A percentile compares a stretch with the other conserved stretches of the same genome.
Evolutionary conservation across 2,329 filamentous ascomycete species (phyloP).

Genomic region (Tolypocladium album): DNA sequence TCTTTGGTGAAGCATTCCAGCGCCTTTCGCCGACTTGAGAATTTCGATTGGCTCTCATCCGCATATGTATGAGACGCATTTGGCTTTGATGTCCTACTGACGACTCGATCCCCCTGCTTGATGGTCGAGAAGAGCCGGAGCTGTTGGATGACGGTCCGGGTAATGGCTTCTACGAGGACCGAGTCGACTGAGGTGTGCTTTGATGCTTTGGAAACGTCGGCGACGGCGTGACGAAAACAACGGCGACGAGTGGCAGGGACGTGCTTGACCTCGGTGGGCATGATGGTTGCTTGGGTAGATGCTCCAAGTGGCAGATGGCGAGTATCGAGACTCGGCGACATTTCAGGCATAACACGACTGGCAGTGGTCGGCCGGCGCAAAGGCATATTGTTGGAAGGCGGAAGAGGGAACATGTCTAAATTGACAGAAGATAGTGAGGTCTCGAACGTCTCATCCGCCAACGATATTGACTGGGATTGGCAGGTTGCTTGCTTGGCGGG

Average conservation of each 20-base stretch:
- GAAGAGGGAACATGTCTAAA: slow-evolving; percentile 12
- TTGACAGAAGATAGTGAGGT: slow-evolving; percentile 9
- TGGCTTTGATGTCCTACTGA: not conserved
- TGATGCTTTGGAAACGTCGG: slow-evolving; percentile 8
- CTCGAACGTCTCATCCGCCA: slow-evolving; percentile 3
- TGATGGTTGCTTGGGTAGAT: slow-evolving; percentile 1
- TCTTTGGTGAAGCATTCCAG: slow-evolving; percentile 25
- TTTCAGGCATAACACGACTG: not conserved
- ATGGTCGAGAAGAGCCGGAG: slow-evolving; percentile 26
- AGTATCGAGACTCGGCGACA: not conserved
- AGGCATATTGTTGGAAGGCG: slow-evolving; percentile 5
- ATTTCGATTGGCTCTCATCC: slow-evolving; percentile 22
- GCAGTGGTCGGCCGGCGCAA: not conserved
- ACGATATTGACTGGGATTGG: not conserved
- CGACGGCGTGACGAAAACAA: slow-evolving; percentile 7
- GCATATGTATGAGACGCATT: slow-evolving; percentile 1
- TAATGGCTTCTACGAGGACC: slow-evolving; percentile 31
- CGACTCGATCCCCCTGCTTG: slow-evolving; percentile 2
- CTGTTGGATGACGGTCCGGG: slow-evolving; percentile 34
- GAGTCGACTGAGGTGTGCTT: slow-evolving; percentile 24
- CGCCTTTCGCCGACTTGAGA: slow-evolving; percentile 30
- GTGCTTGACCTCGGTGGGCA: not conserved
- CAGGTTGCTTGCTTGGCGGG: not conserved
- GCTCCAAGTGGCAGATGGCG: not conserved
- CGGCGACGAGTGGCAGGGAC: not conserved